Conservation (phyloP, 192 early-diverging fungal species). For the Spizellomyces sp. region DNA sequence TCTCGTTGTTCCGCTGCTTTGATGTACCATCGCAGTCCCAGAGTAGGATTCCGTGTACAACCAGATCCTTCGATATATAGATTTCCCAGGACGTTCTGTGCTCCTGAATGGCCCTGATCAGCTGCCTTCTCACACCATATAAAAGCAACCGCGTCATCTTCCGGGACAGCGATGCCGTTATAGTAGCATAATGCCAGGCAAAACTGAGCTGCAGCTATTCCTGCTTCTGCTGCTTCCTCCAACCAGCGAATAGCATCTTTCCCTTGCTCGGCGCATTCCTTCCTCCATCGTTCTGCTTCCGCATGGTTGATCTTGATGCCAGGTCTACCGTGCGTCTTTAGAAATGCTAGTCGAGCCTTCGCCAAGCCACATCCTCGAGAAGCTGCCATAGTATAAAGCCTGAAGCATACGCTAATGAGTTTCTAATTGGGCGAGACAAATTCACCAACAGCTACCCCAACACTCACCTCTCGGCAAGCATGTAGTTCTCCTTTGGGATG, state of each 20-base stretch:
- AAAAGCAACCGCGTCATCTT: slow-evolving; percentile 43
- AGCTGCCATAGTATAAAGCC: slow-evolving; percentile 39
- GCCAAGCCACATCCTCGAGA: slow-evolving; percentile 41
- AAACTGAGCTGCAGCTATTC: slow-evolving; percentile 51
- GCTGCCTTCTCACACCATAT: slow-evolving; percentile 52
- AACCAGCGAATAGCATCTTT: slow-evolving; percentile 39
- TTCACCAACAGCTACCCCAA: too few species aligned
- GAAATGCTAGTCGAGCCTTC: slow-evolving; percentile 49
- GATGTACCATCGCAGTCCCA: slow-evolving; percentile 63
- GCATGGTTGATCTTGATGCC: slow-evolving; percentile 50
- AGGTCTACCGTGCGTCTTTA: slow-evolving; percentile 53
- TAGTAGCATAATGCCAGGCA: slow-evolving; percentile 55
- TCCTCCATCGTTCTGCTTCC: slow-evolving; percentile 36
- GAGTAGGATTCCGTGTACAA: slow-evolving; percentile 54
- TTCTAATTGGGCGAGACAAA: not conserved
- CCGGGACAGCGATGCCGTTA: slow-evolving; percentile 42
- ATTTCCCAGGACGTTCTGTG: slow-evolving; percentile 65
- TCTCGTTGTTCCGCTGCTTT: slow-evolving; percentile 51
- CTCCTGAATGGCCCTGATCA: slow-evolving; percentile 45
- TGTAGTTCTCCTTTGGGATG: slow-evolving; percentile 27
- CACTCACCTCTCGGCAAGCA: slow-evolving; percentile 42
- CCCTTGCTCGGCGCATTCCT: slow-evolving; percentile 3
- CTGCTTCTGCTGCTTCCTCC: slow-evolving; percentile 36
- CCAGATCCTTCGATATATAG: slow-evolving; percentile 80
- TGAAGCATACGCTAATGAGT: not conserved